phyloP scores from a whole-genome alignment of 1,284 basidiomycete genomes.

The Inonotus hispidus region DNA sequence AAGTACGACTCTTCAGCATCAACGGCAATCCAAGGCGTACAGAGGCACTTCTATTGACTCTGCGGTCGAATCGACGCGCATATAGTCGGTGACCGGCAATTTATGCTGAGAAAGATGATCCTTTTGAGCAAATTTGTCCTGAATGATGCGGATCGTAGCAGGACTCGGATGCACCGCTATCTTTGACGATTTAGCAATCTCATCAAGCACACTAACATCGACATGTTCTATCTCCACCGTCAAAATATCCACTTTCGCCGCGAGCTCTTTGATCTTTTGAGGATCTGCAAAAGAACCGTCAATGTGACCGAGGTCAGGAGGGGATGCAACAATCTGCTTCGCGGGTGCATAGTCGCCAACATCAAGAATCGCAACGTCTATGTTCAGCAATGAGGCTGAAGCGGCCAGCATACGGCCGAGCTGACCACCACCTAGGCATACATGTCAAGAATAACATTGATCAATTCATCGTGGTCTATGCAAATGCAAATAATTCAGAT shows the following conservation, averaged over 20 bases:
- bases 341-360: slow-evolving; percentile 78
- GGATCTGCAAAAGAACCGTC: slow-evolving; percentile 89
- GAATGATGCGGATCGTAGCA: slow-evolving; percentile 81
- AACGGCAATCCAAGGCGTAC: slow-evolving; percentile 75
- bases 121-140: slow-evolving; percentile 95
- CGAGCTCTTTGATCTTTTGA: slow-evolving; percentile 77
- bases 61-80: slow-evolving; percentile 49
- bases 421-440: slow-evolving; percentile 82
- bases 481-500: background rate
- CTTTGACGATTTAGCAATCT: slow-evolving; percentile 47
- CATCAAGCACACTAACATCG: slow-evolving; percentile 71
- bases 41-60: slow-evolving; percentile 55
- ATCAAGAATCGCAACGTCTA: slow-evolving; percentile 88
- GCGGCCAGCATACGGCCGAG: slow-evolving; percentile 96
- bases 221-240: slow-evolving; percentile 99
- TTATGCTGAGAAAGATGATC: slow-evolving; percentile 57
- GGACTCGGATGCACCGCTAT: slow-evolving; percentile 84
- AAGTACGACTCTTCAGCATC: slow-evolving; percentile 94
- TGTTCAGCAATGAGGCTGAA: slow-evolving; percentile 84
- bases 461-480: background rate
- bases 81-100: slow-evolving; percentile 74
- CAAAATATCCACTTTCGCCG: slow-evolving; percentile 78
- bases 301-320: slow-evolving; percentile 56
- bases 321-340: slow-evolving; percentile 78
- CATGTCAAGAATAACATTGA: slow-evolving; percentile 11